phyloP scores from a whole-genome alignment of 2,329 filamentous ascomycete genomes.

The Exophiala sp. region DNA sequence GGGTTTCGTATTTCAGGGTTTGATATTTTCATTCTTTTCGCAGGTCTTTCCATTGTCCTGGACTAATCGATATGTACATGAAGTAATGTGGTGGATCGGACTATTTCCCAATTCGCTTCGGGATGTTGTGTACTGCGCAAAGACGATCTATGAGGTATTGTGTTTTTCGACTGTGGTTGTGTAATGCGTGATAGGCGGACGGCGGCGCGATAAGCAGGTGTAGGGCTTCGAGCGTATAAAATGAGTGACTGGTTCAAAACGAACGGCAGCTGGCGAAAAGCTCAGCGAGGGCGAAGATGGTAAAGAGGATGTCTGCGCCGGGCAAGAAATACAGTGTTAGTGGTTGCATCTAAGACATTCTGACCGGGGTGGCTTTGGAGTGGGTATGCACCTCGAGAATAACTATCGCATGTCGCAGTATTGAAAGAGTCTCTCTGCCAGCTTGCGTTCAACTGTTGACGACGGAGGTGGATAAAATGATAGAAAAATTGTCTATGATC shows the following conservation, averaged over 20 bases:
- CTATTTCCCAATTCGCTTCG: not conserved
- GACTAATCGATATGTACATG: slow-evolving; percentile 2
- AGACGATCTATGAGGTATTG: too few species aligned
- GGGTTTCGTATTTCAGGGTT: slow-evolving; percentile 24
- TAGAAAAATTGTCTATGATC: not conserved
- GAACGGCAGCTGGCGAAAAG: slow-evolving; percentile 20
- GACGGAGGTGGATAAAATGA: too few species aligned
- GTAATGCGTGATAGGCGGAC: not conserved
- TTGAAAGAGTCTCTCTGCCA: not conserved
- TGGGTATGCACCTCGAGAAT: not conserved
- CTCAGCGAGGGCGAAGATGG: slow-evolving; percentile 9
- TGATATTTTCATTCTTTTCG: slow-evolving; percentile 26
- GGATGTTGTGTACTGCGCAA: not conserved
- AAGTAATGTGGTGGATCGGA: not conserved
- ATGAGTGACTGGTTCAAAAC: slow-evolving; percentile 11
- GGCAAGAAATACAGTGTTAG: slow-evolving; percentile 3
- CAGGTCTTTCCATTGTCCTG: slow-evolving; percentile 24
- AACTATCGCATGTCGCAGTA: not conserved
- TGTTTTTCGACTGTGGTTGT: too few species aligned
- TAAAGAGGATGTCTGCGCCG: slow-evolving; percentile 5
- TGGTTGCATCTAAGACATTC: slow-evolving; percentile 11
- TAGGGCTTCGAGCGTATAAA: slow-evolving; percentile 1
- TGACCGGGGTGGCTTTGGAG: not conserved
- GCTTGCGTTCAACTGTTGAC: not conserved
- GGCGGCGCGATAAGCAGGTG: not conserved